Conservation (phyloP, 257 asterid species). For the Salvia hispanica region DNA sequence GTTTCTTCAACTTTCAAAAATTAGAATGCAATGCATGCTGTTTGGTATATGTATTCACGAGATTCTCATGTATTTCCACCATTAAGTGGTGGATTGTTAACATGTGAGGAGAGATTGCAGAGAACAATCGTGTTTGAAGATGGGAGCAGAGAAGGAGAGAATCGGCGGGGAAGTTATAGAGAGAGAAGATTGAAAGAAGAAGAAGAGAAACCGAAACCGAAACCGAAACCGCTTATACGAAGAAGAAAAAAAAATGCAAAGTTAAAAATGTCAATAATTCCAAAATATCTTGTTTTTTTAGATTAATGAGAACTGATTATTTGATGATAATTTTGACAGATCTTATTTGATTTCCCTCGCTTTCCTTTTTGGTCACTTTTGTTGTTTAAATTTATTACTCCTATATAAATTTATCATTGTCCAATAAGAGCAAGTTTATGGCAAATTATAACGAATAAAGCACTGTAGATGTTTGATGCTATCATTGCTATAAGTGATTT, state of each 20-base stretch:
- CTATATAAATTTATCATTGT: neutral
- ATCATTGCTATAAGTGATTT: no score
- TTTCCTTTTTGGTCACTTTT: constrained; percentile 14
- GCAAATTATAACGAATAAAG: no score
- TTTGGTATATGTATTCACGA: neutral
- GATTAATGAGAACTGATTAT: no score
- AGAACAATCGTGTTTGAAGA: constrained; percentile 22
- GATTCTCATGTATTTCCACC: constrained; percentile 13
- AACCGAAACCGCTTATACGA: neutral
- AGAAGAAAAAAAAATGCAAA: constrained; percentile 13
- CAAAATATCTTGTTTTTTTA: no score
- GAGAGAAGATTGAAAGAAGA: constrained; percentile 35
- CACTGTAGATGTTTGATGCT: no score
- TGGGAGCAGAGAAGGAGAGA: constrained; percentile 26
- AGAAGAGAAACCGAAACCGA: constrained; percentile 38
- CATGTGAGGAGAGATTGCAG: neutral
- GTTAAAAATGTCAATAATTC: neutral
- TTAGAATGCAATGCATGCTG: constrained; percentile 47
- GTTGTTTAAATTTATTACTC: neutral
- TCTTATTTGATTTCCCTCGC: neutral
- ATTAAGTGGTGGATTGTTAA: constrained; percentile 2
- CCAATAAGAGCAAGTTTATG: neutral
- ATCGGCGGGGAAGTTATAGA: constrained; percentile 37
- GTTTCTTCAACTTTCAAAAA: constrained; percentile 29
- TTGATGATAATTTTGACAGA: constrained; percentile 20